Conservation (phyloP, 2,329 filamentous ascomycete species). For the Hysterium pulicare region DNA sequence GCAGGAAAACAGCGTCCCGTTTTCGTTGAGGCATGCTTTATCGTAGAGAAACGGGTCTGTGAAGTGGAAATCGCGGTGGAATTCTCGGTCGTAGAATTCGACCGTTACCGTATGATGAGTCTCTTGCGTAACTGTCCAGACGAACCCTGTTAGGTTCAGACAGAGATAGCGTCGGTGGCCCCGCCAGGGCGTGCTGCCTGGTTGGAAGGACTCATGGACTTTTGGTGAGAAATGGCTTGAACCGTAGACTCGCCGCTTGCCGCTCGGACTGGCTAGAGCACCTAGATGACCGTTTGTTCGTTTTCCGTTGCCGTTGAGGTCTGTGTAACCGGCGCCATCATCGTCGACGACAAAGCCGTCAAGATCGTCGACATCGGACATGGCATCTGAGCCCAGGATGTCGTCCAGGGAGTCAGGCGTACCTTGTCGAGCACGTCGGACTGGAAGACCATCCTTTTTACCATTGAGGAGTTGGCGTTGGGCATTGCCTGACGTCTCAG, state of each 20-base stretch:
- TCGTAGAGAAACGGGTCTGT: slow-evolving; percentile 95
- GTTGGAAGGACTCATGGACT: slow-evolving; percentile 83
- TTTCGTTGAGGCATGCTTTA: slow-evolving; percentile 85
- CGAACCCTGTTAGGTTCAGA: slow-evolving; percentile 87
- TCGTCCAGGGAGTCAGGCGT: slow-evolving; percentile 77
- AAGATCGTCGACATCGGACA: slow-evolving; percentile 48
- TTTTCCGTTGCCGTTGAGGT: slow-evolving; percentile 62
- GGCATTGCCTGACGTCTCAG: slow-evolving; percentile 65
- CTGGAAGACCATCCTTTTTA: slow-evolving; percentile 50
- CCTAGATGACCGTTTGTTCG: slow-evolving; percentile 52
- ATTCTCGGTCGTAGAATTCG: slow-evolving; percentile 94
- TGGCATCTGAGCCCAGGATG: slow-evolving; percentile 63
- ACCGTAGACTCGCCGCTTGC: slow-evolving; percentile 52
- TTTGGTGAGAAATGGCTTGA: slow-evolving; percentile 56
- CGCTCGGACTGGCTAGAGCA: slow-evolving; percentile 36
- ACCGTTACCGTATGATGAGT: slow-evolving; percentile 89
- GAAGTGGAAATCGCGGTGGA: slow-evolving; percentile 93
- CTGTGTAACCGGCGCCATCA: slow-evolving; percentile 84
- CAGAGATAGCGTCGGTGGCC: slow-evolving; percentile 92
- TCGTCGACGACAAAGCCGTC: slow-evolving; percentile 93
- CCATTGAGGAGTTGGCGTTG: slow-evolving; percentile 56
- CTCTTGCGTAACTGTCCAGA: slow-evolving; percentile 97
- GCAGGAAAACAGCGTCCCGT: slow-evolving; percentile 81
- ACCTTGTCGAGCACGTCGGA: slow-evolving; percentile 52
- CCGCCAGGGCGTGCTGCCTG: slow-evolving; percentile 92